Conservation (phyloP, 1,139 yeast species). For the Kodamaea arcana region DNA sequence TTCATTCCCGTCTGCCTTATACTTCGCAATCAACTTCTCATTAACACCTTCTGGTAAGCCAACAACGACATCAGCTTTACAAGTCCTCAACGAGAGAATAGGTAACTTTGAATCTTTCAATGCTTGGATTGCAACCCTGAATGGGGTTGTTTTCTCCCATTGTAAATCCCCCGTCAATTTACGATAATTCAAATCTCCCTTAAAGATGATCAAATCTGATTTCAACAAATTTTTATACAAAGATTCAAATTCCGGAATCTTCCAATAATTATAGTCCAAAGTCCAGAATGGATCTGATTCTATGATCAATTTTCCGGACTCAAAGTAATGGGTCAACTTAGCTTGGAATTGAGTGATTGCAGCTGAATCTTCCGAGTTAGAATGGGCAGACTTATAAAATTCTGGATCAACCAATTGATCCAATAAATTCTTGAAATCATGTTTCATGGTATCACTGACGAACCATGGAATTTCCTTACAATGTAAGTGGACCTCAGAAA, state of each 20-base stretch:
- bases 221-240: constrained; percentile 44
- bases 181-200: constrained; percentile 95
- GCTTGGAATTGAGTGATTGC: constrained; percentile 42
- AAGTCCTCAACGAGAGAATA: constrained; percentile 76
- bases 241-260: constrained; percentile 47
- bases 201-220: constrained; percentile 74
- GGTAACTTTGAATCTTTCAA: constrained; percentile 60
- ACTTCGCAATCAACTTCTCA: constrained; percentile 57
- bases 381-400: constrained; percentile 49
- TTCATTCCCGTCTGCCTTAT: constrained; percentile 56
- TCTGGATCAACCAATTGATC: constrained; percentile 50
- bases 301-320: constrained; percentile 49
- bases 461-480: constrained; percentile 95
- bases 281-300: constrained; percentile 86
- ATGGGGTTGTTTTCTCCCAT: constrained; percentile 84
- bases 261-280: constrained; percentile 66
- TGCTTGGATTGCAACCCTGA: constrained; percentile 63
- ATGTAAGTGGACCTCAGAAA: constrained; percentile 66
- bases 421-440: constrained; percentile 64
- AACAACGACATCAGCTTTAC: constrained; percentile 95
- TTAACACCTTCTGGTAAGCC: constrained; percentile 74
- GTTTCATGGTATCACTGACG: constrained; percentile 90
- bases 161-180: constrained; percentile 85
- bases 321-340: constrained; percentile 46
- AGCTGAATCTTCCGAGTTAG: constrained; percentile 15